Base-by-base conservation (phyloP, 2,329 filamentous ascomycete genomes). In the Arthrobotrys conoides region DNA sequence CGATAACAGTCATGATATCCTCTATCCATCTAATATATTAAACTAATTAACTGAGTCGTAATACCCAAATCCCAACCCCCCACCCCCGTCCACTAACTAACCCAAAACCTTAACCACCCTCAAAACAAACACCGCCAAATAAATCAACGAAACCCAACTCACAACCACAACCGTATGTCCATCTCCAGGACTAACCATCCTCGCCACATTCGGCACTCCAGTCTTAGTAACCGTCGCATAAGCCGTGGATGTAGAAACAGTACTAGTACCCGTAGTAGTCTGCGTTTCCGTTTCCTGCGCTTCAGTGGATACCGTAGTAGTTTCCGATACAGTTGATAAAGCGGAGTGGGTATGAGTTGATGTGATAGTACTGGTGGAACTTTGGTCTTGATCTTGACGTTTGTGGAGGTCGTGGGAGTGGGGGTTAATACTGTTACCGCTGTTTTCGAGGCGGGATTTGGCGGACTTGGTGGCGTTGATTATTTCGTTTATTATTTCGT, bases 401-500 rank as follows among this genome's bases (percentile, higher is more conserved):
- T 76, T 76, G 55, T 38, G 59, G 38, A 70, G 49, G 18, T 70
- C 24, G 27, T 46, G 44, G n/a, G n/a, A n/a, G 16, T 65, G 44
- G 6, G 65, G 51, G 48, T 18, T 16, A 30, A 3, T 30, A 30
- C 6, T 6, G 6, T 30, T 6, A 3, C 27, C 5, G 12, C 38
- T 38, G 16, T 20, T 49, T 41, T 44, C 63, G 36, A 76, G 33
- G 36, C 72, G 65, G 36, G 72, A 57, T 70, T 76, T 65, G 6
- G 65, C 66, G 24, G 72, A 46, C 30, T 65, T 76, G 22, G 65
- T 70, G 22, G 72, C 66, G 16, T 76, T 70, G 49, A 65, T 59
- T n/a, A 76, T 70, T 49, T 76, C 71, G 24, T 65, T 48, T 46
- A 76, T 27, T 38, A 76, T 76, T 41, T 76, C 65, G 57, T 22